Conservation (phyloP, 352 stramenopile species). For the Phytophthora pseudosyringae region DNA sequence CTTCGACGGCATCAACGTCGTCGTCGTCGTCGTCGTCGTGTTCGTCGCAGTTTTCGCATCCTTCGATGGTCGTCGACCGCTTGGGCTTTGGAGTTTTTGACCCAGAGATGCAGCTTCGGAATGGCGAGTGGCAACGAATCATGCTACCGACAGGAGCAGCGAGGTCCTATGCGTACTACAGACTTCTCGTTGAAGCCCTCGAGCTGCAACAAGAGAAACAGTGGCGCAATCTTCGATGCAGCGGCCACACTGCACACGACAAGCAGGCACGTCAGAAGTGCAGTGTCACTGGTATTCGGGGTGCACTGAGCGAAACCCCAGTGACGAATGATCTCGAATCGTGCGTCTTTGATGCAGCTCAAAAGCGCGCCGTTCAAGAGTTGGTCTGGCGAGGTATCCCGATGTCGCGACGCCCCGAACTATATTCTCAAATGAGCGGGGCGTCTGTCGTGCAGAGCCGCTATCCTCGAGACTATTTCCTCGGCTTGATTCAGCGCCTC, state of each 20-base stretch:
- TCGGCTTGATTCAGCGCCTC: slow-evolving; percentile 25
- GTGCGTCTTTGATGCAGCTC: slow-evolving; percentile 8
- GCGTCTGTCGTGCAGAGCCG: slow-evolving; percentile 24
- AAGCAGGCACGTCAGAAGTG: not conserved
- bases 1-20: slow-evolving; percentile 28
- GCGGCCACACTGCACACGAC: not conserved
- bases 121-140: slow-evolving; percentile 27
- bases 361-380: slow-evolving; percentile 20
- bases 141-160: slow-evolving; percentile 4
- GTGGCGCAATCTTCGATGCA: slow-evolving; percentile 38
- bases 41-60: slow-evolving; percentile 17
- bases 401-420: slow-evolving; percentile 36
- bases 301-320: not conserved
- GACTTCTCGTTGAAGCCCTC: slow-evolving; percentile 46
- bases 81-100: slow-evolving; percentile 65
- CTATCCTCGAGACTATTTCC: slow-evolving; percentile 46
- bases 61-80: slow-evolving; percentile 39
- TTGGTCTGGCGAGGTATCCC: slow-evolving; percentile 67
- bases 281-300: not conserved
- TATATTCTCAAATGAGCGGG: slow-evolving; percentile 63
- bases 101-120: slow-evolving; percentile 33
- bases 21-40: slow-evolving; percentile 23
- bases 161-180: slow-evolving; percentile 57
- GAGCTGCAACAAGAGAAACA: slow-evolving; percentile 46
- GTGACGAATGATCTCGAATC: not conserved